Percentiles rank a stretch among this genome's conserved stretches.
Evolutionary conservation across 176 grass and related monocot genomes (phyloP).

Genomic region (Luzula sylvatica): DNA sequence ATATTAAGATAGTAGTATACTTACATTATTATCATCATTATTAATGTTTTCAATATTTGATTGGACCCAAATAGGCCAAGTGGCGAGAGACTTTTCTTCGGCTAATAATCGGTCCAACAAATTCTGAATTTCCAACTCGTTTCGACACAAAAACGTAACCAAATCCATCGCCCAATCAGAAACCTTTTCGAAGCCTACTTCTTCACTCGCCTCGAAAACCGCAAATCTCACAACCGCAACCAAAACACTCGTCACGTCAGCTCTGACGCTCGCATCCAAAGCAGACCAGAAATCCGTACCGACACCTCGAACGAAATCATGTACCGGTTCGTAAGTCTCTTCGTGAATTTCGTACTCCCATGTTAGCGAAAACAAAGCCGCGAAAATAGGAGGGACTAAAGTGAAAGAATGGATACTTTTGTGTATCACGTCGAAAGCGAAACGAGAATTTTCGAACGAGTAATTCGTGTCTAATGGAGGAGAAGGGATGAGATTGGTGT

Average conservation of each 20-base stretch:
- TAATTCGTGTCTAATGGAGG: conserved; percentile 24
- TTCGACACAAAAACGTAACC: conserved; percentile 40
- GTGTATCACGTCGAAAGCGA: conserved; percentile 58
- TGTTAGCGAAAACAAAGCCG: conserved; percentile 57
- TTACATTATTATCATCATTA: too few relatives aligned
- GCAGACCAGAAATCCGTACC: conserved; percentile 51
- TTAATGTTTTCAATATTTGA: conserved; percentile 12
- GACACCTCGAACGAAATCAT: conserved; percentile 42
- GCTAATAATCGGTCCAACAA: conserved; percentile 58
- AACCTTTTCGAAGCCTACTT: conserved; percentile 37
- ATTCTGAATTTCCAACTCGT: conserved; percentile 42
- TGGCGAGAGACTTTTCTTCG: conserved; percentile 33
- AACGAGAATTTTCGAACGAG: conserved; percentile 36
- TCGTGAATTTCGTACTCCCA: conserved; percentile 73
- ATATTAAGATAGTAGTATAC: too few relatives aligned
- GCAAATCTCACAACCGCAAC: conserved; percentile 62
- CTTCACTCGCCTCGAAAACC: conserved; percentile 42
- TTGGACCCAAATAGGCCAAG: conserved; percentile 73
- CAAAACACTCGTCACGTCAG: conserved; percentile 52
- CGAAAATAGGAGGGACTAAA: conserved; percentile 46
- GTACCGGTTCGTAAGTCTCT: conserved; percentile 29
- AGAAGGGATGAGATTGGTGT: conserved; percentile 29
- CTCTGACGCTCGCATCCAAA: conserved; percentile 31
- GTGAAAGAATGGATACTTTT: conserved; percentile 52
- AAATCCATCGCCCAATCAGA: conserved; percentile 62